These are phyloP conservation scores for Nidularia sp. DNA, from an alignment of 768 basidiomycete species.

Conservation along the genomic window DNA sequence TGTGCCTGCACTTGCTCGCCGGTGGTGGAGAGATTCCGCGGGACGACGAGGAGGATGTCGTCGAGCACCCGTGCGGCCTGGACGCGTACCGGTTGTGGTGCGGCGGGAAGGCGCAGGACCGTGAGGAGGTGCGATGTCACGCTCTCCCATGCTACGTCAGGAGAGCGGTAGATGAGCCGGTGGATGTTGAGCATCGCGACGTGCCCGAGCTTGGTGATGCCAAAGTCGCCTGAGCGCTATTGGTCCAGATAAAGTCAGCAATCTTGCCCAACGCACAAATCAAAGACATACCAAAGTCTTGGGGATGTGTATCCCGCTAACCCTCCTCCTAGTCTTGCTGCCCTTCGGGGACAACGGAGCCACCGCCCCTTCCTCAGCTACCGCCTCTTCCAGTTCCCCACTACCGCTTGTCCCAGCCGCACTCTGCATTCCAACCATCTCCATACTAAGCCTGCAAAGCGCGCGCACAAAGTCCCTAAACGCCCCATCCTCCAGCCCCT, in stretches of 20 bases:
- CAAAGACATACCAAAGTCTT: slow-evolving; percentile 60
- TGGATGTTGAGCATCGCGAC: slow-evolving; percentile 82
- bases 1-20: slow-evolving; percentile 55
- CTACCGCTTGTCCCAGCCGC: slow-evolving; percentile 26
- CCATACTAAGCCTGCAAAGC: slow-evolving; percentile 79
- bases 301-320: slow-evolving; percentile 87
- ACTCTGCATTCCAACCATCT: slow-evolving; percentile 91
- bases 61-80: slow-evolving; percentile 89
- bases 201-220: slow-evolving; percentile 80
- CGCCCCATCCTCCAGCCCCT: slow-evolving; percentile 76
- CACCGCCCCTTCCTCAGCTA: slow-evolving; percentile 12
- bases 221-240: slow-evolving; percentile 89
- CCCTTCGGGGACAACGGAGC: slow-evolving; percentile 24
- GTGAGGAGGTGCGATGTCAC: slow-evolving; percentile 78
- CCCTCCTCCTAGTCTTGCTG: slow-evolving; percentile 57
- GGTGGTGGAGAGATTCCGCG: slow-evolving; percentile 58
- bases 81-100: slow-evolving; percentile 75
- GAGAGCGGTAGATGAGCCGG: slow-evolving; percentile 79
- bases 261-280: neutral
- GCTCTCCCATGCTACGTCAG: slow-evolving; percentile 81
- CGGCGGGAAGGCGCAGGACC: slow-evolving; percentile 64
- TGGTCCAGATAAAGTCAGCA: neutral
- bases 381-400: slow-evolving; percentile 33
- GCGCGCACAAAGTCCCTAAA: slow-evolving; percentile 77
- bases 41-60: slow-evolving; percentile 76